These are phyloP conservation scores for Populus pruinosa DNA, from an alignment of 345 rosid species.

Conservation along the genomic window DNA sequence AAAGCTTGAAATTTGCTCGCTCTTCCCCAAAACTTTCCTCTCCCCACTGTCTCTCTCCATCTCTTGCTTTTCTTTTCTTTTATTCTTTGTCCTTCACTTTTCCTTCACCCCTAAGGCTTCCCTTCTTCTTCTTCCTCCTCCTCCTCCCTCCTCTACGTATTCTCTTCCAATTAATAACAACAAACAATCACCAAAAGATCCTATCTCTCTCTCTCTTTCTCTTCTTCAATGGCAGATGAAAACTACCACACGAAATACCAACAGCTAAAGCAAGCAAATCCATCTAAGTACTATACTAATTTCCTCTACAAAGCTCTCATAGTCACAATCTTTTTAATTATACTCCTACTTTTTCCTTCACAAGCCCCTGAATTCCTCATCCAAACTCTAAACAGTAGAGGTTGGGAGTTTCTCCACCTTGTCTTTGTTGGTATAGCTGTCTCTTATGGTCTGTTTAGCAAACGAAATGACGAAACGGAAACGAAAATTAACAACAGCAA, in stretches of 20 bases:
- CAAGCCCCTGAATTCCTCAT: slow-evolving; percentile 83
- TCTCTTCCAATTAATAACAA: slow-evolving; percentile 15
- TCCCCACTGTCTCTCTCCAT: slow-evolving; percentile 14
- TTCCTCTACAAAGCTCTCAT: slow-evolving; percentile 67
- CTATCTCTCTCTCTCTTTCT: not conserved
- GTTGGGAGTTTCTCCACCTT: slow-evolving; percentile 94
- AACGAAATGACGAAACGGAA: slow-evolving; percentile 48
- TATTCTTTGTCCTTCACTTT: slow-evolving; percentile 4
- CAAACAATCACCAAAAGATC: slow-evolving; percentile 5
- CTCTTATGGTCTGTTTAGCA: slow-evolving; percentile 93
- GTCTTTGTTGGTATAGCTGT: slow-evolving; percentile 90
- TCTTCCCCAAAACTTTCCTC: slow-evolving; percentile 17
- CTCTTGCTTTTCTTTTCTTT: not conserved
- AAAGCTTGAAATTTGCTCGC: slow-evolving; percentile 30
- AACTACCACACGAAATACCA: slow-evolving; percentile 31
- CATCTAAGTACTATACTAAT: slow-evolving; percentile 46
- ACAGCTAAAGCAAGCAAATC: slow-evolving; percentile 35
- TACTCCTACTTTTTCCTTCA: slow-evolving; percentile 60
- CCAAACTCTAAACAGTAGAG: slow-evolving; percentile 53
- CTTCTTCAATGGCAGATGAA: slow-evolving; percentile 64
- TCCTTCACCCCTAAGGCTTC: slow-evolving; percentile 51
- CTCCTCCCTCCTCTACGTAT: slow-evolving; percentile 14
- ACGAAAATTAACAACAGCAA: slow-evolving; percentile 29
- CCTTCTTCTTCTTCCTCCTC: slow-evolving; percentile 3
- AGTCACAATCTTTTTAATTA: slow-evolving; percentile 34